Evolutionary conservation across 257 asterid species (phyloP).

Genomic region (Thymus mandschuricus): DNA sequence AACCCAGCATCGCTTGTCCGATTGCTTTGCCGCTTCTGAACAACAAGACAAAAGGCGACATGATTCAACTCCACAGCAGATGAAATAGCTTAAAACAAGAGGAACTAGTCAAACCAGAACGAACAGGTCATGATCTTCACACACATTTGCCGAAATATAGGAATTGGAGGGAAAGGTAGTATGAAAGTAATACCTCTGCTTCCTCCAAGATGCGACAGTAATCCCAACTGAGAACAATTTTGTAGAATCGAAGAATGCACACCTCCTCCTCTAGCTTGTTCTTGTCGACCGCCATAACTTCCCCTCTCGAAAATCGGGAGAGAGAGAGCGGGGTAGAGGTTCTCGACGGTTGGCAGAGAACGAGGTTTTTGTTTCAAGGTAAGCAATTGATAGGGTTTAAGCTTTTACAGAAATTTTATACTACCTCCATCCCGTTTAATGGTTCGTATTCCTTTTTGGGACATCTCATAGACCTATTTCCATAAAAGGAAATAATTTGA

Average conservation of each 20-base stretch:
- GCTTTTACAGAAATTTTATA: too few relatives aligned
- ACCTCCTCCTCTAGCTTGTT: constrained; percentile 65
- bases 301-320: constrained; percentile 10
- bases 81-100: neutral
- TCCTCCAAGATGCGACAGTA: constrained; percentile 71
- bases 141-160: constrained; percentile 9
- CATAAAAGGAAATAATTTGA: too few relatives aligned
- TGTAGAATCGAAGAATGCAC: constrained; percentile 64
- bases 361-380: neutral
- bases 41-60: neutral
- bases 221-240: constrained; percentile 89
- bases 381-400: neutral
- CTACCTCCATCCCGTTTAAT: too few relatives aligned
- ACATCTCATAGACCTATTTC: too few relatives aligned
- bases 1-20: constrained; percentile 44
- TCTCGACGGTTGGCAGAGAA: neutral
- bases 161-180: neutral
- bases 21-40: constrained; percentile 41
- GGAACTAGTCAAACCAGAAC: neutral
- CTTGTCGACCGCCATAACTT: constrained; percentile 74
- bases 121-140: neutral
- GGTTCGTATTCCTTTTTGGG: too few relatives aligned
- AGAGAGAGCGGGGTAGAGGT: neutral
- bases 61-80: neutral
- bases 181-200: constrained; percentile 44